Conservation (phyloP, 495 filamentous ascomycete genomes). For the Hypoxylon crocopeplum region DNA sequence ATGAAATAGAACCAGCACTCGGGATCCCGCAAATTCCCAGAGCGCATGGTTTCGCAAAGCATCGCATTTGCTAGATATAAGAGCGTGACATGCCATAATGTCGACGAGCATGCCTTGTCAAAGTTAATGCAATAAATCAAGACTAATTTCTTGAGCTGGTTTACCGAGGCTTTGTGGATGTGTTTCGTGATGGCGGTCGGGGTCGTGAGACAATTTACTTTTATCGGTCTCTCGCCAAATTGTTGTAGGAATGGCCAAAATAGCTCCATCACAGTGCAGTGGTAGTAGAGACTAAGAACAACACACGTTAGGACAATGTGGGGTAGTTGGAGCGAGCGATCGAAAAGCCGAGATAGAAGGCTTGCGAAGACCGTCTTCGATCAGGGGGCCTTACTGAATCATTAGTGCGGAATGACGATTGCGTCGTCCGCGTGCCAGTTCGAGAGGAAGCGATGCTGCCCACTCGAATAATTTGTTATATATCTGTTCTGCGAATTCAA, state of each 20-base stretch:
- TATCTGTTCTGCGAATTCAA: slow-evolving; percentile 28
- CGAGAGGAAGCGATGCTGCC: slow-evolving; percentile 28
- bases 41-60: slow-evolving; percentile 31
- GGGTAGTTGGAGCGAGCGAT: background rate
- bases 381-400: slow-evolving; percentile 29
- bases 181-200: slow-evolving; percentile 14
- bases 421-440: slow-evolving; percentile 26
- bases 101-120: slow-evolving; percentile 11
- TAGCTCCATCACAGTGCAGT: slow-evolving; percentile 33
- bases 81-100: slow-evolving; percentile 35
- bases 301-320: slow-evolving; percentile 10
- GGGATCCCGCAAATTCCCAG: slow-evolving; percentile 15
- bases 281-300: slow-evolving; percentile 33
- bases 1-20: slow-evolving; percentile 40
- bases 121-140: slow-evolving; percentile 36
- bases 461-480: slow-evolving; percentile 30
- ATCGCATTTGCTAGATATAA: slow-evolving; percentile 39
- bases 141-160: slow-evolving; percentile 35
- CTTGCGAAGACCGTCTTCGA: no score
- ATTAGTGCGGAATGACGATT: slow-evolving; percentile 27
- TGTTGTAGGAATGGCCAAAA: slow-evolving; percentile 34
- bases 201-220: slow-evolving; percentile 12
- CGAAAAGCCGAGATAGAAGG: no score
- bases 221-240: slow-evolving; percentile 10
- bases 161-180: slow-evolving; percentile 28